Conservation (phyloP, 2,329 filamentous ascomycete genomes). For the Colletotrichum magnum region DNA sequence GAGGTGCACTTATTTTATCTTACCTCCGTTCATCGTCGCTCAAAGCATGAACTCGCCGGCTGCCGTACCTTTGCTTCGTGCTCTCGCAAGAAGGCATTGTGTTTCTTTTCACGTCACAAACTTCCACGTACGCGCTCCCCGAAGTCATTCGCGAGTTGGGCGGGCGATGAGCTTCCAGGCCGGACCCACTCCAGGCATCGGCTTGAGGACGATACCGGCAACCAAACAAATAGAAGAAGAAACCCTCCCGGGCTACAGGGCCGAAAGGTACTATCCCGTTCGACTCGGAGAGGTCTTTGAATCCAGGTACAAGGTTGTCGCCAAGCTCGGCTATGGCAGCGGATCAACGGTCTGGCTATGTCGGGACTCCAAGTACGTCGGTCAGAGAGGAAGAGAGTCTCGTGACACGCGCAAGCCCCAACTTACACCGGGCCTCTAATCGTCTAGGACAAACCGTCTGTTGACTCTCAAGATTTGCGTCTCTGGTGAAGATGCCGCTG, state of each 20-base stretch:
- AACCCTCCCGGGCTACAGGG: slow-evolving; percentile 40
- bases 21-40: too few species aligned
- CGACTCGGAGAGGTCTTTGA: slow-evolving; percentile 42
- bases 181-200: neutral
- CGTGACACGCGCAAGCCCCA: neutral
- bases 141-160: neutral
- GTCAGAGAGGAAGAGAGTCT: neutral
- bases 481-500: neutral
- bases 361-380: slow-evolving; percentile 41
- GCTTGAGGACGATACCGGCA: neutral
- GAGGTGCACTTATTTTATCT: too few species aligned
- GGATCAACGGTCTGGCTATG: slow-evolving; percentile 45
- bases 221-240: slow-evolving; percentile 43
- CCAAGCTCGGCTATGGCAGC: slow-evolving; percentile 45
- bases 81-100: too few species aligned
- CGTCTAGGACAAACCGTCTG: neutral
- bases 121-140: neutral
- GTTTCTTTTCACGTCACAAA: too few species aligned
- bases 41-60: too few species aligned
- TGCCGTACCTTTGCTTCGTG: too few species aligned
- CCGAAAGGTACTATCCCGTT: slow-evolving; percentile 43
- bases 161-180: neutral
- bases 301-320: slow-evolving; percentile 43
- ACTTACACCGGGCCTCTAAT: neutral
- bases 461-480: neutral